A percentile compares a stretch with the other conserved stretches of the same genome.
Conservation (phyloP, 345 rosid genomes). For the Citrus inodora region DNA sequence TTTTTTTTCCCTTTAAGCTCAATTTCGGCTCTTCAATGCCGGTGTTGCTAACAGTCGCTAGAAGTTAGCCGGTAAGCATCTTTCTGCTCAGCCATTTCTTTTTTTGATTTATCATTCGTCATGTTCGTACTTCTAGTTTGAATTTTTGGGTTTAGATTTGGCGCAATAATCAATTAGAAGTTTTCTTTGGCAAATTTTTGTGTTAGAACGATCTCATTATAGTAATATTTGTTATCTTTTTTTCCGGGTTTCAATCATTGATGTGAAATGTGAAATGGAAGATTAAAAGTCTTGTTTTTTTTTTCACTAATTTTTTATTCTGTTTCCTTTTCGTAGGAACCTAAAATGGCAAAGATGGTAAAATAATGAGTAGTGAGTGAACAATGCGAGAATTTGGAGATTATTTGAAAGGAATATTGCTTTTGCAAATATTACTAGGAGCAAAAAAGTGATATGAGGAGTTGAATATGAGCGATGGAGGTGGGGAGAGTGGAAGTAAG, state of each 20-base stretch:
- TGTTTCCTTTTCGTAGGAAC: not conserved
- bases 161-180: not conserved
- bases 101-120: not conserved
- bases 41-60: not conserved
- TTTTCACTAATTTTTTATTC: not conserved
- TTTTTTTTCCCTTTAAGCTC: too few relatives aligned
- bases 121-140: not conserved
- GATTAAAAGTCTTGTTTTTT: not conserved
- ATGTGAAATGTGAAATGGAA: not conserved
- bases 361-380: conserved; percentile 18
- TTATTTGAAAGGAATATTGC: conserved; percentile 31
- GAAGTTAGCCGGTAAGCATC: conserved; percentile 1
- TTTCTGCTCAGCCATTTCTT: not conserved
- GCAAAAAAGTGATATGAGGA: conserved; percentile 54
- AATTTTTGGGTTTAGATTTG: not conserved
- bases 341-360: not conserved
- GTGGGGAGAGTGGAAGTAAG: conserved; percentile 52
- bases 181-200: not conserved
- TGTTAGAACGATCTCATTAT: not conserved
- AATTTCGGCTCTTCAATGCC: not conserved
- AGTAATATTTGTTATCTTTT: not conserved
- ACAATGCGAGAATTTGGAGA: conserved; percentile 22
- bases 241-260: not conserved
- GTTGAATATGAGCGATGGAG: conserved; percentile 91
- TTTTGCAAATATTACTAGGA: conserved; percentile 17